Base-by-base conservation (phyloP, 2,329 filamentous ascomycete genomes). In the Neocatenulostroma microsporum region DNA sequence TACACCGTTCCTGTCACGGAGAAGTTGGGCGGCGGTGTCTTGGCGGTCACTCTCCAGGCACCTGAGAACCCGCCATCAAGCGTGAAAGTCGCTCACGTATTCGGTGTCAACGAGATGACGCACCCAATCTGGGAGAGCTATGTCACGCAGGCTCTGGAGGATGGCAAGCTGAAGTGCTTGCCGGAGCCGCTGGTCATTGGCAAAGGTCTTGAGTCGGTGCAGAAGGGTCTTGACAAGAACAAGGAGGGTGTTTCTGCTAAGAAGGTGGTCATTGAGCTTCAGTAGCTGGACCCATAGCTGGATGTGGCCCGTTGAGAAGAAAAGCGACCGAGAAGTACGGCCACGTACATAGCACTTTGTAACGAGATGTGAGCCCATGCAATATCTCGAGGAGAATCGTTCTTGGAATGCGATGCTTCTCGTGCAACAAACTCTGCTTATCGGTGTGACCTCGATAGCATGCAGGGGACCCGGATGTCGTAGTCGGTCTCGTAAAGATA, bases 241-340 rank as follows among this genome's bases (percentile, higher is more conserved):
- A 61, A 55, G 46, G 51, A 49, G 30, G 63, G 63, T 17, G 62
- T 67, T 8, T 59, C 54, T 40, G 63, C 60, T 8, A 51, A 48
- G 41, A 67, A 66, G 47, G 45, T 67, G 9, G 61, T 63, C 6
- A 54, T 66, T n/a, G n/a, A n/a, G n/a, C n/a, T n/a, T n/a, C n/a
- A n/a, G n/a, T n/a, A n/a, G n/a, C n/a, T n/a, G n/a, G n/a, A n/a
- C n/a, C n/a, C n/a, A n/a, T n/a, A n/a, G n/a, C n/a, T n/a, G n/a
- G n/a, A n/a, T n/a, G n/a, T n/a, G n/a, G n/a, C n/a, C n/a, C n/a
- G n/a, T n/a, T n/a, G n/a, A n/a, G n/a, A n/a, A n/a, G n/a, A n/a
- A n/a, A n/a, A n/a, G n/a, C n/a, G n/a, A n/a, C n/a, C n/a, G n/a
- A n/a, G n/a, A n/a, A n/a, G n/a, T n/a, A n/a, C n/a, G n/a, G n/a